phyloP scores from a whole-genome alignment of 2,329 filamentous ascomycete species.

The Alternaria infectoria region DNA sequence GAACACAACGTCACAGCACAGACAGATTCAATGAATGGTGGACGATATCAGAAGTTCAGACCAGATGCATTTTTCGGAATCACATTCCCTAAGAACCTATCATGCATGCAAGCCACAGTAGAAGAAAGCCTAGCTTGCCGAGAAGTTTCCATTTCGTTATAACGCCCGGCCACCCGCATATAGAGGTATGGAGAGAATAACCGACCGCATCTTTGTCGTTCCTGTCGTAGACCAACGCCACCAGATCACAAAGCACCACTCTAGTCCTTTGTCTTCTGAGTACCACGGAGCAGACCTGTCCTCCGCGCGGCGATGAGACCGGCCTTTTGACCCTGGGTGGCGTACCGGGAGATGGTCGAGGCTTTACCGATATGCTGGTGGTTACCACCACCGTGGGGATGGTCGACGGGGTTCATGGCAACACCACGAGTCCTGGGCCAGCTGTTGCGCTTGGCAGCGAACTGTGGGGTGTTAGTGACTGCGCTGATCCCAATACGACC shows the following conservation, averaged over 20 bases:
- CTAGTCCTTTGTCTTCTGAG: slow-evolving; percentile 97
- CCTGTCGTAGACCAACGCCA: slow-evolving; percentile 33
- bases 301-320: slow-evolving; percentile 99
- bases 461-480: slow-evolving; percentile 55
- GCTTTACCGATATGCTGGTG: slow-evolving; percentile 99
- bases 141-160: slow-evolving; percentile 42
- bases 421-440: slow-evolving; percentile 99
- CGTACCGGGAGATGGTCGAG: slow-evolving; percentile 98
- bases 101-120: slow-evolving; percentile 41
- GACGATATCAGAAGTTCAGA: slow-evolving; percentile 31
- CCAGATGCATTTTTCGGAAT: slow-evolving; percentile 48
- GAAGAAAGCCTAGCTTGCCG: slow-evolving; percentile 38
- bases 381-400: slow-evolving; percentile 85
- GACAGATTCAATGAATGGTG: neutral
- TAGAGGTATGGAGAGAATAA: slow-evolving; percentile 47
- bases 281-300: slow-evolving; percentile 99
- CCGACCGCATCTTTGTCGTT: slow-evolving; percentile 43
- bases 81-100: slow-evolving; percentile 47
- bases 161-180: slow-evolving; percentile 49
- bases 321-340: slow-evolving; percentile 98
- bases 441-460: slow-evolving; percentile 99
- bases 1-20: neutral
- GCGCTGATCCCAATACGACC: neutral
- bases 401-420: slow-evolving; percentile 99
- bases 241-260: slow-evolving; percentile 33